Base-by-base conservation (phyloP, 768 basidiomycete species). In the Leccinum broughii region DNA sequence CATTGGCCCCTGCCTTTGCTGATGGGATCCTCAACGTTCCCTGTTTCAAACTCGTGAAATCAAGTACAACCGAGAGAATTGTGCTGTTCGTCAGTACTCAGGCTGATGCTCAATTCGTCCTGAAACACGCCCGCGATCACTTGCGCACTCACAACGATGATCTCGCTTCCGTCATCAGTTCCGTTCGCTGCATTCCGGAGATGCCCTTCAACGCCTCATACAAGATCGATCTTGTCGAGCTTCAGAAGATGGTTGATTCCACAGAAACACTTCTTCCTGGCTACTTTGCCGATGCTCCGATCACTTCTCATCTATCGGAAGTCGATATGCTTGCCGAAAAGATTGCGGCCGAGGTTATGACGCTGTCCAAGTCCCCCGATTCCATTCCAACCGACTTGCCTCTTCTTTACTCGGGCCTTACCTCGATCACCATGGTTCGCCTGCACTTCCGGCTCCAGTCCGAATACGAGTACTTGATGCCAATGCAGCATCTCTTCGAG, bases 371-470 rank as follows among this genome's bases (percentile, higher is more conserved):
- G 54, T 68, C 71, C 52, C 52, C 56, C 28, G 60, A 62, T 14
- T 67, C 70, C 51, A 58, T 77, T 46, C 60, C 68, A 37, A 66
- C 67, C 48, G 72, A 75, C 59, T 59, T 67, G 7, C 73, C 76
- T 28, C 70, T 77, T 50, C 55, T 71, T 48, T 69, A 71, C 61
- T 67, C 71, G 2, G 73, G 73, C 26, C 70, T 77, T 46, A 70
- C 65, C 49, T 67, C 72, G 24, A 67, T 66, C 57, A 70, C 67
- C 13, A 72, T 73, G 59, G 64, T 71, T 15, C 64, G 66, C 30
- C 61, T 77, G n/a, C 65, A 70, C 59, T 66, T 68, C 58, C 73
- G 74, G 74, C 65, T 75, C 56, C 74, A 68, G 65, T 74, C 72
- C 15, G 69, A 70, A 44, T 67, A 70, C 22, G 74, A 75, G 56